Evolutionary conservation across 257 asterid genomes (phyloP), one percentile per base, ranked within the genome.

Genomic region (Nemophila menziesii): DNA sequence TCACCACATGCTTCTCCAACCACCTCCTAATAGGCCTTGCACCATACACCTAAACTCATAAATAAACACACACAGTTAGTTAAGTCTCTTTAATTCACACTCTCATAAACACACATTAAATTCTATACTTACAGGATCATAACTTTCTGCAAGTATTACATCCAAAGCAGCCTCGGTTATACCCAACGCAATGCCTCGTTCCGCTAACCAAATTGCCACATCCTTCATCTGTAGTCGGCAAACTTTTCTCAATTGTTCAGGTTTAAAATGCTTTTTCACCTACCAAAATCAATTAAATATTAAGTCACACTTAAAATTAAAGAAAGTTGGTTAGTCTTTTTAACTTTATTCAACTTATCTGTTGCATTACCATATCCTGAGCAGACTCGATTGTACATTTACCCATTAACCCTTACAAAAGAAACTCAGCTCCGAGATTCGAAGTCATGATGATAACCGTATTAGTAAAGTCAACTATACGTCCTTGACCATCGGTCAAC

Each of bases 191-290:
- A 83, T 72, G 6, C 97, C 97, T 70, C 78, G 63, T 63, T 77
- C 97, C 0, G 93, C 95, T 65, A 87, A 46, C 7, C 97, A 89
- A 13, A 50, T 43, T 0, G 97, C 97, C 5, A 87, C 79, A 1
- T 87, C 95, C 34, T 73, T 80, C 69, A 87, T 8, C 46, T 83
- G 95, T 8, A 75, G 76, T 9, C 93, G 81, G 59, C 95, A 78
- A 0, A 83, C 92, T 29, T 77, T 74, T 51, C 76, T 75, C 78
- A 87, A 49, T 55, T 80, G 92, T 5, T 87, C 93, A 0, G 97
- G 95, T 57, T 87, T 87, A 74, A 87, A 87, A 13, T 87, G 95
- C 62, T 75, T 87, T 63, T 77, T 77, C 58, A 86, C 96, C 89
- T 82, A n/a, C n/a, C 2, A 46, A 8, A 18, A n/a, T 2, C 12